These are phyloP conservation scores for Moricandia moricandioides DNA, from an alignment of 345 rosid species.

Conservation along the genomic window DNA sequence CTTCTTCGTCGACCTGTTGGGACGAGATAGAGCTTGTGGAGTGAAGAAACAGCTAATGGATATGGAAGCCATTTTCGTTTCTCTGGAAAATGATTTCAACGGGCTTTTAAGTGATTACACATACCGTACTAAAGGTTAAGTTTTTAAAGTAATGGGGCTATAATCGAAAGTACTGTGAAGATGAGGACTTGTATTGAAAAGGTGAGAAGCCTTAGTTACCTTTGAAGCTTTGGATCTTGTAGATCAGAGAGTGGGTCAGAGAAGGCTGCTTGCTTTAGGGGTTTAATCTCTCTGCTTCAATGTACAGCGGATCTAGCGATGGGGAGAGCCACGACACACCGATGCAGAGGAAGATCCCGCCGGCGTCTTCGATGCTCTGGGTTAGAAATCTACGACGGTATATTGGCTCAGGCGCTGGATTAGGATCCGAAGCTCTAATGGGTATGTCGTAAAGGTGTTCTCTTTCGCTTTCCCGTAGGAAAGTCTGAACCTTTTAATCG, in stretches of 20 bases:
- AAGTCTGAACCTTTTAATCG: neutral
- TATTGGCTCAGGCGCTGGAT: constrained; percentile 95
- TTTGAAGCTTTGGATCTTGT: constrained; percentile 35
- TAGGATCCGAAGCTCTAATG: constrained; percentile 96
- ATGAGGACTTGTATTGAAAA: constrained; percentile 3
- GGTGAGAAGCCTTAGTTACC: constrained; percentile 16
- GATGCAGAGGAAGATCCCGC: constrained; percentile 86
- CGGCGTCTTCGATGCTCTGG: constrained; percentile 94
- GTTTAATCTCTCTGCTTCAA: constrained; percentile 29
- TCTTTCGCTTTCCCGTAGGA: neutral
- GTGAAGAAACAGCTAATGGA: constrained; percentile 44
- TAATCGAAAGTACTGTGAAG: neutral
- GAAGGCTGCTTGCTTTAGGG: constrained; percentile 12
- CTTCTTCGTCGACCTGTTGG: constrained; percentile 35
- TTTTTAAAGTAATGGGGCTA: neutral
- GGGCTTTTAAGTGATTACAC: neutral
- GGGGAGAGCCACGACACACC: constrained; percentile 86
- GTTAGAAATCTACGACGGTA: constrained; percentile 87
- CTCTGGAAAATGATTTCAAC: constrained; percentile 4
- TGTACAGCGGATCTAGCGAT: constrained; percentile 97
- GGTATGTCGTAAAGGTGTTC: too few relatives aligned
- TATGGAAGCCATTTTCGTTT: constrained; percentile 39
- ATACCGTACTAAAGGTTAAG: neutral
- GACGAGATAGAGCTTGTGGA: constrained; percentile 54
- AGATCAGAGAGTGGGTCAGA: constrained; percentile 20